Percentiles rank a stretch among this genome's conserved stretches.
Evolutionary conservation across 805 yeast species (phyloP).

Genomic region (Zygosaccharomyces bisporus): DNA sequence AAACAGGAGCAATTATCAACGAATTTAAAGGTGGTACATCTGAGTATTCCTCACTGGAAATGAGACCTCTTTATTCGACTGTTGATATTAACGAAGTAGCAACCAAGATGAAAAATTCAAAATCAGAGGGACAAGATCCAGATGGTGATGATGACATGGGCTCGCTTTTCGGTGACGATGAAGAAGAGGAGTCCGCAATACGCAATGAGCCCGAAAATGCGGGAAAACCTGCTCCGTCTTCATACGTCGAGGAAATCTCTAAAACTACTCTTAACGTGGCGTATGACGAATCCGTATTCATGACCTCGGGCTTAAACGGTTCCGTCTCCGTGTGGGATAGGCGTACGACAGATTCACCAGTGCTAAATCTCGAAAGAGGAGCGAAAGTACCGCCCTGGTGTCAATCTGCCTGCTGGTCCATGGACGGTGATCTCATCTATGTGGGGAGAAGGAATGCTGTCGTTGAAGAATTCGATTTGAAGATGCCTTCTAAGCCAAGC

Average conservation of each 20-base stretch:
- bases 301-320: slow-evolving; percentile 84
- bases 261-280: slow-evolving; percentile 24
- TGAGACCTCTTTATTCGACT: slow-evolving; percentile 55
- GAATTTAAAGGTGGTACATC: slow-evolving; percentile 60
- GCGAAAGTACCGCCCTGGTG: slow-evolving; percentile 90
- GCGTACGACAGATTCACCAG: slow-evolving; percentile 44
- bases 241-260: slow-evolving; percentile 24
- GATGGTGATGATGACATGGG: slow-evolving; percentile 45
- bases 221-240: slow-evolving; percentile 6
- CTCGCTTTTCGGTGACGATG: slow-evolving; percentile 57
- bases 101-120: slow-evolving; percentile 17
- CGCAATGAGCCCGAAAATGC: slow-evolving; percentile 10
- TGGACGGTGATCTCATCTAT: slow-evolving; percentile 70
- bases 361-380: slow-evolving; percentile 50
- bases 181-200: slow-evolving; percentile 31
- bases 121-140: slow-evolving; percentile 31
- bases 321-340: slow-evolving; percentile 77
- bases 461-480: slow-evolving; percentile 69
- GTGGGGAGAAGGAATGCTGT: slow-evolving; percentile 88
- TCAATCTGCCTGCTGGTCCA: slow-evolving; percentile 83
- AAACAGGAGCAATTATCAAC: slow-evolving; percentile 55
- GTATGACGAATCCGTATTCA: slow-evolving; percentile 52
- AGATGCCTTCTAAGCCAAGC: slow-evolving; percentile 54
- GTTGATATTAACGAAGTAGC: slow-evolving; percentile 38
- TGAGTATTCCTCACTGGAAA: slow-evolving; percentile 73